These are phyloP conservation scores for Serendipita sp. DNA, from an alignment of 768 basidiomycete species.

Conservation along the genomic window DNA sequence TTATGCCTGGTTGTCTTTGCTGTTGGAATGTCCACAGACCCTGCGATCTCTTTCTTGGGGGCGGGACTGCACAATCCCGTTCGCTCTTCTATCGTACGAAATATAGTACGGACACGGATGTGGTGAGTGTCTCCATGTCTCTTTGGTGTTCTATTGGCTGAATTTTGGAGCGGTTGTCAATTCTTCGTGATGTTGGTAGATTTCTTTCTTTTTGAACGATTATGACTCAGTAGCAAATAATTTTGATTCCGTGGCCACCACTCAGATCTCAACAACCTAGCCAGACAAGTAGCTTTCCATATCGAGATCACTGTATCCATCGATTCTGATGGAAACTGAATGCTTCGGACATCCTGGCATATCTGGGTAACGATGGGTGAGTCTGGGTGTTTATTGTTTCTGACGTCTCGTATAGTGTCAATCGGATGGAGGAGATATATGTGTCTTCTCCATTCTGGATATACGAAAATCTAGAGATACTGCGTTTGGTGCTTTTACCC, in stretches of 20 bases:
- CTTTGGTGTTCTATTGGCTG: background rate
- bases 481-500: no score
- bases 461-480: no score
- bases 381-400: conserved; percentile 20
- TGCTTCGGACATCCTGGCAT: no score
- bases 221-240: background rate
- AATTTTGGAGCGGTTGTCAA: no score
- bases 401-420: background rate
- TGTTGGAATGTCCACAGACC: conserved; percentile 1
- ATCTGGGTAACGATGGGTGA: no score
- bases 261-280: background rate
- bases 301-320: no score
- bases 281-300: background rate
- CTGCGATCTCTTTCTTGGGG: background rate
- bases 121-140: background rate
- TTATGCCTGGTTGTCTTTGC: conserved; percentile 5
- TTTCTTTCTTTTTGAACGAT: conserved; percentile 1
- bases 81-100: background rate
- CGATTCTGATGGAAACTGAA: no score
- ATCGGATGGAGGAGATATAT: conserved; percentile 6
- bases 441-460: no score
- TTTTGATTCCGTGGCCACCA: no score
- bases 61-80: background rate
- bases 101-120: background rate
- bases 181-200: background rate